Conservation (phyloP, 371 early-diverging fungal species). For the Syncephalis fuscata region DNA sequence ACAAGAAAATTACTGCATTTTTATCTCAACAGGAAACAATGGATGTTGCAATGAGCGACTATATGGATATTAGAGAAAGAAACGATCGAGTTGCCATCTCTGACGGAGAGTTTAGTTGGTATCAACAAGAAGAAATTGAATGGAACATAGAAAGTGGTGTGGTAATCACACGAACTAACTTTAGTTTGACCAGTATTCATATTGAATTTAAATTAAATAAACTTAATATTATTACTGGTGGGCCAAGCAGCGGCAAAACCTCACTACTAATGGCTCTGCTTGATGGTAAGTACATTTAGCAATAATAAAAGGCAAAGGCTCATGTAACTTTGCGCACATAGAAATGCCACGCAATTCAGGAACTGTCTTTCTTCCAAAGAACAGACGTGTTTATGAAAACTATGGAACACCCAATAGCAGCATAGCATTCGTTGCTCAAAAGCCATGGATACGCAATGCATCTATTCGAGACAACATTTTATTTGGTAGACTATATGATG, state of each 20-base stretch:
- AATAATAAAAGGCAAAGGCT: slow-evolving; percentile 49
- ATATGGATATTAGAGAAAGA: background rate
- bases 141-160: too few relatives aligned
- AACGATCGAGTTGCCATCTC: background rate
- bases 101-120: slow-evolving; percentile 1
- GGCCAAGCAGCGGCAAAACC: slow-evolving; percentile 15
- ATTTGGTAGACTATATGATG: slow-evolving; percentile 55
- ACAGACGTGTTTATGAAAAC: slow-evolving; percentile 11
- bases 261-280: slow-evolving; percentile 32
- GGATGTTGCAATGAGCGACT: background rate
- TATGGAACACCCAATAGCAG: slow-evolving; percentile 23
- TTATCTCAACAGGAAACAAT: slow-evolving; percentile 1
- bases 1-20: slow-evolving; percentile 5
- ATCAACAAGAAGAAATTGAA: too few relatives aligned
- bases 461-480: slow-evolving; percentile 72
- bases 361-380: slow-evolving; percentile 19
- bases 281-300: slow-evolving; percentile 39
- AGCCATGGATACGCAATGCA: slow-evolving; percentile 77
- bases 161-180: too few relatives aligned
- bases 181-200: too few relatives aligned
- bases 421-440: slow-evolving; percentile 66
- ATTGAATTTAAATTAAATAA: too few relatives aligned
- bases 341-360: slow-evolving; percentile 37
- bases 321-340: slow-evolving; percentile 34
- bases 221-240: too few relatives aligned